phyloP scores from a whole-genome alignment of 129 eudicot genomes.

The Silybum marianum region DNA sequence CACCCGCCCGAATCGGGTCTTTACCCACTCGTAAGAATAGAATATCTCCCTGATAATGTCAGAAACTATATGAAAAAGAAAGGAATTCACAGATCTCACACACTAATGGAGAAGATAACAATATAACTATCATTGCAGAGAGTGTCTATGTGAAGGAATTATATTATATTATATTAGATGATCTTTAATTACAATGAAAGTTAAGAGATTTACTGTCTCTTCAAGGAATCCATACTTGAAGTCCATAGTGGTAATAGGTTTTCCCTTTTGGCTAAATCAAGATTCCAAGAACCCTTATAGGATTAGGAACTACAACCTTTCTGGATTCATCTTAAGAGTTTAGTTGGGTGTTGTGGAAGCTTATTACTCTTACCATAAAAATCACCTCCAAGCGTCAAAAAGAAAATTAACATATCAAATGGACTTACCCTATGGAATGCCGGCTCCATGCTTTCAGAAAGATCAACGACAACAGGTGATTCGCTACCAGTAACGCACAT shows the following conservation, averaged over 20 bases:
- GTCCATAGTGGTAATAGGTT: not conserved
- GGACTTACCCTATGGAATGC: conserved; percentile 75
- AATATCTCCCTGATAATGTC: conserved; percentile 79
- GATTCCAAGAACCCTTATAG: not conserved
- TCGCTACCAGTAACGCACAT: conserved; percentile 82
- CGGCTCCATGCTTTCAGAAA: conserved; percentile 98
- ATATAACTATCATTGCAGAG: not conserved
- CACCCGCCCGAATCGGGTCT: conserved; percentile 90
- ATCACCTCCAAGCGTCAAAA: not conserved
- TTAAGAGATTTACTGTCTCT: not conserved
- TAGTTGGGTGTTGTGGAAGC: not conserved
- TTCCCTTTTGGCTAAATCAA: not conserved
- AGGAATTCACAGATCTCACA: not conserved
- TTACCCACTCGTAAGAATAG: conserved; percentile 73
- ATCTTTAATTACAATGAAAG: not conserved
- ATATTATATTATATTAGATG: not conserved
- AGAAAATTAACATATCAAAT: not conserved
- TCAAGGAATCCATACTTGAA: not conserved
- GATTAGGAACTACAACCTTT: not conserved
- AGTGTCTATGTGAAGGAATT: not conserved
- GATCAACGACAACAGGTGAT: conserved; percentile 90
- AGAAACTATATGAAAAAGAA: conserved; percentile 23
- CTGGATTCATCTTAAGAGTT: not conserved
- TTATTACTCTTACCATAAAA: not conserved
- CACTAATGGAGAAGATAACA: not conserved